Evolutionary conservation across 2,329 filamentous ascomycete genomes (phyloP).

Genomic region (Colletotrichum viniferum): DNA sequence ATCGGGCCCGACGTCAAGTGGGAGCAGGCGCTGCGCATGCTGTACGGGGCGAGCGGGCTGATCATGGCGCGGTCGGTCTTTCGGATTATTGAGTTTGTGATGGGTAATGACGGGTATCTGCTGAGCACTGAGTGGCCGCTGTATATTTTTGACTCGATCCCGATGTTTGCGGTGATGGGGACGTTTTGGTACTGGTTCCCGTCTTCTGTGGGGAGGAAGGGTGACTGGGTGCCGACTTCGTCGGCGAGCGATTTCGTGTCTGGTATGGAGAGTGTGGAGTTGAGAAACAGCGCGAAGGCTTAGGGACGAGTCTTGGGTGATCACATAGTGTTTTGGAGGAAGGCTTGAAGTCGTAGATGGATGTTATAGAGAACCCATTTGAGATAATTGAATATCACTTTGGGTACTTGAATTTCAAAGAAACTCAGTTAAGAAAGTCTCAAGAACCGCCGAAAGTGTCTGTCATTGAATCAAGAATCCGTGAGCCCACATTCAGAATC

Average conservation of each 20-base stretch:
- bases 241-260: background rate
- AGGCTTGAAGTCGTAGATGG: no score
- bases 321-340: background rate
- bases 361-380: rapidly evolving
- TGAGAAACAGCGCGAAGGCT: background rate
- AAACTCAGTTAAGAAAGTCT: background rate
- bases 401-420: rapidly evolving
- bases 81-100: conserved; percentile 52
- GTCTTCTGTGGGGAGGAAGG: background rate
- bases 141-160: conserved; percentile 47
- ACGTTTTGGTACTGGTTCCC: conserved; percentile 25
- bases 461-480: background rate
- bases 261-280: background rate
- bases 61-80: conserved; percentile 48
- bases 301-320: background rate
- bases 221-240: background rate
- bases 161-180: conserved; percentile 38
- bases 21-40: conserved; percentile 1
- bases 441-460: background rate
- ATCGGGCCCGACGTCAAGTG: background rate
- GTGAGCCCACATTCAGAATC: background rate
- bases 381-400: background rate
- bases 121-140: conserved; percentile 43
- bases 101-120: conserved; percentile 44
- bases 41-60: background rate